phyloP scores from a whole-genome alignment of 257 asterid genomes.

The Misopates orontium region DNA sequence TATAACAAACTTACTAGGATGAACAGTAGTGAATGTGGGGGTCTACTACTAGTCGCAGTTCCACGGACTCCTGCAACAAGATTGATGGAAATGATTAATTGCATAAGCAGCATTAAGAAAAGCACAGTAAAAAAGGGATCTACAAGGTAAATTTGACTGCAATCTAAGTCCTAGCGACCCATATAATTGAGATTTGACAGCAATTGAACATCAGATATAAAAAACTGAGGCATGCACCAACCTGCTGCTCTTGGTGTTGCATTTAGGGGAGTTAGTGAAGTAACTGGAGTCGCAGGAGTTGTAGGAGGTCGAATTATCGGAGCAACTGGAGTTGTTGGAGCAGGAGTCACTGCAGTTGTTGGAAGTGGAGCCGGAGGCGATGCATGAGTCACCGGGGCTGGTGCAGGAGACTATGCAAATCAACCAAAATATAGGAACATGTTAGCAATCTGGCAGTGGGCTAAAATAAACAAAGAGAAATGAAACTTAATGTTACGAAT shows the following conservation, averaged over 20 bases:
- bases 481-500: too few relatives aligned
- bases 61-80: conserved; percentile 10
- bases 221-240: conserved; percentile 40
- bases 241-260: conserved; percentile 48
- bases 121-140: too few relatives aligned
- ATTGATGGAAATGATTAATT: conserved; percentile 11
- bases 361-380: conserved; percentile 23
- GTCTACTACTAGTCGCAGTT: conserved; percentile 25
- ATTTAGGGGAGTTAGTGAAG: conserved; percentile 35
- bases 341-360: conserved; percentile 31
- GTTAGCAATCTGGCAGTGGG: too few relatives aligned
- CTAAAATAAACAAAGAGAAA: too few relatives aligned
- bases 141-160: too few relatives aligned
- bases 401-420: conserved; percentile 50
- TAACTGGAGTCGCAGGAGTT: conserved; percentile 24
- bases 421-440: conserved; percentile 20
- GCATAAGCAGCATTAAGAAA: too few relatives aligned
- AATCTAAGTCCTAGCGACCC: too few relatives aligned
- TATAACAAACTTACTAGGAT: conserved; percentile 23
- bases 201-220: too few relatives aligned
- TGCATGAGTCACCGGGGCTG: conserved; percentile 31
- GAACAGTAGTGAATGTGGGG: conserved; percentile 1
- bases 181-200: too few relatives aligned
- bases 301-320: conserved; percentile 11
- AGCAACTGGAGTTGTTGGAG: conserved; percentile 32